phyloP scores from a whole-genome alignment of 331 rosid species.

The Ulmus americana region DNA sequence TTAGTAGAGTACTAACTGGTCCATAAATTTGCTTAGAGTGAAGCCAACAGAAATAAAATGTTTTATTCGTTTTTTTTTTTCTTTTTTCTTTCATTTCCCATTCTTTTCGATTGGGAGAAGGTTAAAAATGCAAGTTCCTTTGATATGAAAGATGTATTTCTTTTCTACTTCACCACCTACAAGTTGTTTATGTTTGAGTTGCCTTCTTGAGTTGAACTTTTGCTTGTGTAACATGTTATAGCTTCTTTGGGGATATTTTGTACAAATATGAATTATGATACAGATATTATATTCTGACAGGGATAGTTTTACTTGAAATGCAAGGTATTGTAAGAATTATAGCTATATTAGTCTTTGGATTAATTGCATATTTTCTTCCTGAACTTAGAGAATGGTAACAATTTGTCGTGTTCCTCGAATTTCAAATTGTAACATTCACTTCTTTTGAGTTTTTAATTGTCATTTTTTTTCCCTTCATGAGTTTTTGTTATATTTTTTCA shows the following conservation, averaged over 20 bases:
- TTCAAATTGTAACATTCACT: too few species aligned
- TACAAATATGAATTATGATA: conserved; percentile 46
- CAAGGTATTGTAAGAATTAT: not conserved
- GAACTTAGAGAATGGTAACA: not conserved
- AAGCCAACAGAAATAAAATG: conserved; percentile 30
- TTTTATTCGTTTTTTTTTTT: not conserved
- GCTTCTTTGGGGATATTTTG: conserved; percentile 39
- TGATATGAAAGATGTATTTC: conserved; percentile 28
- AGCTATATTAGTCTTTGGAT: not conserved
- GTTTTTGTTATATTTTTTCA: too few species aligned
- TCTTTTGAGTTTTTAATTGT: too few species aligned
- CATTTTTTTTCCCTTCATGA: too few species aligned
- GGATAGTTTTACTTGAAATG: conserved; percentile 9
- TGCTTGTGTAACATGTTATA: conserved; percentile 38
- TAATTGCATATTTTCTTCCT: not conserved
- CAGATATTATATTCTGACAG: conserved; percentile 29
- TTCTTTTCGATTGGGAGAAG: conserved; percentile 28
- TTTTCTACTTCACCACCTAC: conserved; percentile 24
- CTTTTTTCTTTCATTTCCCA: conserved; percentile 8
- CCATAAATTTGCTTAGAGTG: conserved; percentile 41
- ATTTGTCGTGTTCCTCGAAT: too few species aligned
- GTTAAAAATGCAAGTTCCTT: conserved; percentile 27
- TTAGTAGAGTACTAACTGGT: conserved; percentile 82
- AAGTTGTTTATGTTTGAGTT: conserved; percentile 41
- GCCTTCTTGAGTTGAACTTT: conserved; percentile 37